Evolutionary conservation across 2,329 filamentous ascomycete genomes (phyloP).

Genomic region (Grosmannia penicillata): DNA sequence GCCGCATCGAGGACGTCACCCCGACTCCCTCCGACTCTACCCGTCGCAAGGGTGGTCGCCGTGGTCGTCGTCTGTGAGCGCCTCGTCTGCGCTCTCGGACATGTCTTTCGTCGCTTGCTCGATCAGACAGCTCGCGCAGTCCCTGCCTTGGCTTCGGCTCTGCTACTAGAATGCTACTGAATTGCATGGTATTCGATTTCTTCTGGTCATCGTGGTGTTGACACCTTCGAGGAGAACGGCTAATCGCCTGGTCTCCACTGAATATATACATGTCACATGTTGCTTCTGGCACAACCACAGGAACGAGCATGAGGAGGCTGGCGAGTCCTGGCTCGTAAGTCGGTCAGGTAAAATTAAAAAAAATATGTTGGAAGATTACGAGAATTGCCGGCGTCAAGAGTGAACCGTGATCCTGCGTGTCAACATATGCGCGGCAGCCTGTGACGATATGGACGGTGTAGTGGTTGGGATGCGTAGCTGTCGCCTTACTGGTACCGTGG

Average conservation of each 20-base stretch:
- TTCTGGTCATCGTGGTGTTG: conserved; percentile 40
- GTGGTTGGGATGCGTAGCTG: no score
- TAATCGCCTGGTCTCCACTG: conserved; percentile 46
- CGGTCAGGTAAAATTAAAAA: neutral
- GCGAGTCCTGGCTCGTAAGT: neutral
- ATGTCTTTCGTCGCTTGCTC: neutral
- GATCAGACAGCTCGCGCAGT: neutral
- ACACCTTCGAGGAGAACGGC: conserved; percentile 64
- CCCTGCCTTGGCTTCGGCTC: conserved; percentile 14
- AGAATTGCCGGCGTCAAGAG: neutral
- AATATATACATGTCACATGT: conserved; percentile 30
- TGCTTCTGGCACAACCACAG: conserved; percentile 23
- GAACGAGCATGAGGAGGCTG: conserved; percentile 2
- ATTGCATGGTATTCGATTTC: neutral
- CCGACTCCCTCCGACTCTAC: conserved; percentile 98
- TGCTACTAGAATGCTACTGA: conserved; percentile 29
- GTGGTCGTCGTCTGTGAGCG: conserved; percentile 96
- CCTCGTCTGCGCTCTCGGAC: neutral
- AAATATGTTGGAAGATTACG: neutral
- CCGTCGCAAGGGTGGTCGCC: conserved; percentile 99
- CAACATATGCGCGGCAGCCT: no score
- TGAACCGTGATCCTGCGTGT: no score
- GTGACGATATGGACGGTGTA: no score
- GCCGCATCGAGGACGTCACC: conserved; percentile 98
- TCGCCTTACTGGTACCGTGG: conserved; percentile 13